Percentiles rank a stretch among this genome's conserved stretches.
Conservation (phyloP, 331 rosid species). For the Ulmus americana region DNA sequence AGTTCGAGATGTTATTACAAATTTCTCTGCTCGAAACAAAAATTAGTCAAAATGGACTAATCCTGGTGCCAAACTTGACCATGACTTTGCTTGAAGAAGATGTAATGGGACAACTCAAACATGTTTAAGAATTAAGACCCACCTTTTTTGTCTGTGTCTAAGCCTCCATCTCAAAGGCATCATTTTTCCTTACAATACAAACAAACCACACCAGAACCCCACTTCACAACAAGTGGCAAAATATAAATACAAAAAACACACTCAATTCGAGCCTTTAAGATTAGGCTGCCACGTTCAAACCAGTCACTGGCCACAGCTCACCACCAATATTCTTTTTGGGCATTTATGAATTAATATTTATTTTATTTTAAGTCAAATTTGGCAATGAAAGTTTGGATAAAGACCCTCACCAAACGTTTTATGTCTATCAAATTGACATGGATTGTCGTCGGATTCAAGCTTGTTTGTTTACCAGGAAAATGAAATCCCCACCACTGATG, state of each 20-base stretch:
- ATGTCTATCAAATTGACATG: slow-evolving; percentile 30
- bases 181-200: slow-evolving; percentile 46
- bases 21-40: too few relatives aligned
- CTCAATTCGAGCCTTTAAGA: slow-evolving; percentile 12
- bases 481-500: slow-evolving; percentile 14
- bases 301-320: slow-evolving; percentile 9
- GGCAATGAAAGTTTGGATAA: slow-evolving; percentile 6
- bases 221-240: slow-evolving; percentile 21
- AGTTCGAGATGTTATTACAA: too few relatives aligned
- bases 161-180: slow-evolving; percentile 13
- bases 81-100: slow-evolving; percentile 31
- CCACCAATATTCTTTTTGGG: background rate
- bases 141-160: slow-evolving; percentile 32
- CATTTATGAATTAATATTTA: slow-evolving; percentile 2
- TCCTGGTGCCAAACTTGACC: background rate
- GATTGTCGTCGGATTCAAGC: slow-evolving; percentile 14
- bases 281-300: slow-evolving; percentile 32
- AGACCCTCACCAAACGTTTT: slow-evolving; percentile 32
- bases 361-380: slow-evolving; percentile 20
- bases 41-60: too few relatives aligned
- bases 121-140: slow-evolving; percentile 19
- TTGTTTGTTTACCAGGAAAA: slow-evolving; percentile 23
- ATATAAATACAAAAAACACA: background rate
- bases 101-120: slow-evolving; percentile 28
- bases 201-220: slow-evolving; percentile 18